A percentile compares a stretch with the other conserved stretches of the same genome.
These are phyloP conservation scores for Candida jianshihensis DNA, from an alignment of 805 yeast species.

Conservation along the genomic window DNA sequence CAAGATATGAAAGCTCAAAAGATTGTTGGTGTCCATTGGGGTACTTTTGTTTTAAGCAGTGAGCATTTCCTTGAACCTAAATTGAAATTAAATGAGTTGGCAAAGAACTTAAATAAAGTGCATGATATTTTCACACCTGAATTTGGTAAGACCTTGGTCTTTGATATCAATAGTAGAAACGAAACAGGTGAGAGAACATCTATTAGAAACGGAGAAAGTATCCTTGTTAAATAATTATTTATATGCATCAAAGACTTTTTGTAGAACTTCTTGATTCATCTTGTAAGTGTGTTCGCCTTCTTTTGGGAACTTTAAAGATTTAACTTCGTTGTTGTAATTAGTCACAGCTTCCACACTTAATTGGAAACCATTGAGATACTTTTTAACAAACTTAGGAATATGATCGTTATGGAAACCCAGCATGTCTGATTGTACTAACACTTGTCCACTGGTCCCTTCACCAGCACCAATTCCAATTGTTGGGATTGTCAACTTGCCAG, in stretches of 20 bases:
- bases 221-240: slow-evolving; percentile 19
- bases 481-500: slow-evolving; percentile 57
- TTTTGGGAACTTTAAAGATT: slow-evolving; percentile 49
- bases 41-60: slow-evolving; percentile 83
- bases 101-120: slow-evolving; percentile 30
- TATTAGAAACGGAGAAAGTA: slow-evolving; percentile 25
- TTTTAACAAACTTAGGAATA: slow-evolving; percentile 69
- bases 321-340: slow-evolving; percentile 56
- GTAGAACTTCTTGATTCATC: slow-evolving; percentile 57
- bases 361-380: slow-evolving; percentile 47
- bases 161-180: slow-evolving; percentile 20
- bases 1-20: slow-evolving; percentile 50
- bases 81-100: slow-evolving; percentile 42
- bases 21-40: slow-evolving; percentile 93
- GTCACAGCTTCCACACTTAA: slow-evolving; percentile 44
- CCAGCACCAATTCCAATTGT: slow-evolving; percentile 98
- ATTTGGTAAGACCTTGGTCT: slow-evolving; percentile 65
- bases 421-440: slow-evolving; percentile 78
- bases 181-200: slow-evolving; percentile 11
- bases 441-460: slow-evolving; percentile 76
- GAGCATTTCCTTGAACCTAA: slow-evolving; percentile 88
- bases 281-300: slow-evolving; percentile 55
- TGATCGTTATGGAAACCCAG: slow-evolving; percentile 61
- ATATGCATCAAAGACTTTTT: slow-evolving; percentile 17
- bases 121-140: slow-evolving; percentile 55